Evolutionary conservation across 2,329 filamentous ascomycete species (phyloP).

Genomic region (Pseudopithomyces maydicus): DNA sequence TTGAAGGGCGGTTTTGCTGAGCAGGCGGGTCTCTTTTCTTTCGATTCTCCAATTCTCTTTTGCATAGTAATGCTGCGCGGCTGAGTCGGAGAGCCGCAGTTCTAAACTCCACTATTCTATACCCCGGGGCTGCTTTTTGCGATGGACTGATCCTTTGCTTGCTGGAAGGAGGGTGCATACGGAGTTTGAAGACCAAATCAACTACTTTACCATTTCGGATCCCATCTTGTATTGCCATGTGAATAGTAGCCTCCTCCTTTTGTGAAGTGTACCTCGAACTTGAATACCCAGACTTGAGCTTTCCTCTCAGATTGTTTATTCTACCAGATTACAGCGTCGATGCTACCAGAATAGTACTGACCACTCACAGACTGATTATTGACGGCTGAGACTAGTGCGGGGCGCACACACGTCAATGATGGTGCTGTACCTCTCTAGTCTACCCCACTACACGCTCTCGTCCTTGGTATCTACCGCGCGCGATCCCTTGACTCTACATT

Average conservation of each 20-base stretch:
- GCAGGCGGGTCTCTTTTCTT: background rate
- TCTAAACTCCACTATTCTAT: background rate
- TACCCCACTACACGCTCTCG: constrained; percentile 9
- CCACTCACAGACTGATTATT: background rate
- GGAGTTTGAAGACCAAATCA: constrained; percentile 8
- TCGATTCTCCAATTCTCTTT: background rate
- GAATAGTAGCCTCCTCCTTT: no score
- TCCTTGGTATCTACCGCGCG: background rate
- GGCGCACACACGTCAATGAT: constrained; percentile 26
- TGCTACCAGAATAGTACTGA: background rate
- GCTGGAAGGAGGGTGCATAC: background rate
- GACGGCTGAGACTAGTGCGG: constrained; percentile 17
- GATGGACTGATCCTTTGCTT: constrained; percentile 2
- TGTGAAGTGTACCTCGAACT: no score
- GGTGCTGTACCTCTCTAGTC: no score
- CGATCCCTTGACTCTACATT: background rate
- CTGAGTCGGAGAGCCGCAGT: background rate
- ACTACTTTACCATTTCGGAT: background rate
- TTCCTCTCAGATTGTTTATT: no score
- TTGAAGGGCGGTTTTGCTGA: background rate
- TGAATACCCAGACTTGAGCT: no score
- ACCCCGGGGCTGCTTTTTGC: constrained; percentile 6
- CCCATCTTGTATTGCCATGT: background rate
- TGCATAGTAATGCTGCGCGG: constrained; percentile 1
- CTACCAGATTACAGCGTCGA: no score